Percentiles rank a stretch among this genome's conserved stretches.
Conservation (phyloP, 1,284 basidiomycete species). For the Schizophyllum amplum region DNA sequence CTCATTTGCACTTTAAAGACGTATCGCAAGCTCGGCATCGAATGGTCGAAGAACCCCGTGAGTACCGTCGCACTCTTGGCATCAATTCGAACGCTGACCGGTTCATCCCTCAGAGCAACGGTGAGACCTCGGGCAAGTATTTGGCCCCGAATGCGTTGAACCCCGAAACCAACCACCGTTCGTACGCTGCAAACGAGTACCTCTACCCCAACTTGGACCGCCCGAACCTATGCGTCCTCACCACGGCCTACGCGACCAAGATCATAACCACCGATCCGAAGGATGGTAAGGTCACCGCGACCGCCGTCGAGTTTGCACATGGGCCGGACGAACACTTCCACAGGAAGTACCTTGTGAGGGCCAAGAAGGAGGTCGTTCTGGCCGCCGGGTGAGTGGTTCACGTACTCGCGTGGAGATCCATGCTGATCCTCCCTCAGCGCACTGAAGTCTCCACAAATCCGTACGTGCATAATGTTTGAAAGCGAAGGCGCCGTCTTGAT, state of each 20-base stretch:
- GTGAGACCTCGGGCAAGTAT: conserved; percentile 8
- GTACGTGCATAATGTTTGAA: not conserved
- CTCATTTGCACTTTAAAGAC: not conserved
- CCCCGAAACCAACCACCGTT: conserved; percentile 10
- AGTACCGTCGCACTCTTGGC: not conserved
- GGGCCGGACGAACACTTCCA: conserved; percentile 1
- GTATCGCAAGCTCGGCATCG: conserved; percentile 1
- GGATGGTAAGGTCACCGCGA: conserved; percentile 8
- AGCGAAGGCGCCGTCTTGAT: not conserved
- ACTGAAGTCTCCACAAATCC: conserved; percentile 9
- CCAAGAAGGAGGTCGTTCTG: conserved; percentile 30
- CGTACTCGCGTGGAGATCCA: not conserved
- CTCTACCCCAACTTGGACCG: conserved; percentile 12
- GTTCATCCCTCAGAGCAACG: not conserved
- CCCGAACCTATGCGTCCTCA: conserved; percentile 9
- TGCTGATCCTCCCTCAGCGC: not conserved
- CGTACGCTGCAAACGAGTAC: conserved; percentile 12
- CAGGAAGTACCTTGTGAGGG: conserved; percentile 15
- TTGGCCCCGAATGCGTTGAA: conserved; percentile 9
- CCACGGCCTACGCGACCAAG: conserved; percentile 7
- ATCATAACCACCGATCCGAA: conserved; percentile 3
- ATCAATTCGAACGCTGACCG: not conserved
- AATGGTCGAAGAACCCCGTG: not conserved
- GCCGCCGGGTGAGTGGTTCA: conserved; percentile 25
- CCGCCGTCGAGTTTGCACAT: conserved; percentile 21